Percentiles rank a stretch among this genome's conserved stretches.
Evolutionary conservation across 2,329 filamentous ascomycete species (phyloP).

Genomic region (Microthyrium microscopicum): DNA sequence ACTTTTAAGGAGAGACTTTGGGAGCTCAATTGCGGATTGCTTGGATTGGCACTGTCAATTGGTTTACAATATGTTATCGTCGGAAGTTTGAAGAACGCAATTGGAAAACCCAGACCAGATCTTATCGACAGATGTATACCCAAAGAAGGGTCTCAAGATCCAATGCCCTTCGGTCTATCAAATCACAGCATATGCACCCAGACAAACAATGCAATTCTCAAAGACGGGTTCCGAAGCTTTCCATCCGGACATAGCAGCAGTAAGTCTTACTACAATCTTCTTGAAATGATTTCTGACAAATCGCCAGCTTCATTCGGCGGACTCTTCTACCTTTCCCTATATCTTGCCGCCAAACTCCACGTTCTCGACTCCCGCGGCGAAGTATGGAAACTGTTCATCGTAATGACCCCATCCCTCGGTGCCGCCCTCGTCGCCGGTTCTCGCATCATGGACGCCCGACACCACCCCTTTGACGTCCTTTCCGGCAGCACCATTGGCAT

Average conservation of each 20-base stretch:
- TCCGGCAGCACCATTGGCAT: conserved; percentile 37
- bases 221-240: conserved; percentile 43
- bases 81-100: conserved; percentile 38
- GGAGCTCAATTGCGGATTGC: conserved; percentile 43
- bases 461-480: conserved; percentile 45
- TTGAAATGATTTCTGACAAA: conserved; percentile 10
- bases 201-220: conserved; percentile 31
- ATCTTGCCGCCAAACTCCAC: conserved; percentile 42
- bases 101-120: conserved; percentile 42
- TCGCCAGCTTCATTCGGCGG: conserved; percentile 40
- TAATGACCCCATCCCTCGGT: conserved; percentile 35
- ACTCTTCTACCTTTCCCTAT: conserved; percentile 42
- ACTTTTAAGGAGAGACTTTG: conserved; percentile 40
- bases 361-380: conserved; percentile 43
- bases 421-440: conserved; percentile 38
- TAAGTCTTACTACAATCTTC: conserved; percentile 15
- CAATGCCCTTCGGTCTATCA: conserved; percentile 23
- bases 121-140: conserved; percentile 39
- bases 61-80: conserved; percentile 41
- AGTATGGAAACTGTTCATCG: conserved; percentile 40
- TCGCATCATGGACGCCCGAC: conserved; percentile 44
- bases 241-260: conserved; percentile 41
- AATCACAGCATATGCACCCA: conserved; percentile 35
- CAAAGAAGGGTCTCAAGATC: conserved; percentile 11
- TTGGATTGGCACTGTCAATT: conserved; percentile 38